Base-by-base conservation (phyloP, 257 asterid genomes). In the Mitragyna speciosa region DNA sequence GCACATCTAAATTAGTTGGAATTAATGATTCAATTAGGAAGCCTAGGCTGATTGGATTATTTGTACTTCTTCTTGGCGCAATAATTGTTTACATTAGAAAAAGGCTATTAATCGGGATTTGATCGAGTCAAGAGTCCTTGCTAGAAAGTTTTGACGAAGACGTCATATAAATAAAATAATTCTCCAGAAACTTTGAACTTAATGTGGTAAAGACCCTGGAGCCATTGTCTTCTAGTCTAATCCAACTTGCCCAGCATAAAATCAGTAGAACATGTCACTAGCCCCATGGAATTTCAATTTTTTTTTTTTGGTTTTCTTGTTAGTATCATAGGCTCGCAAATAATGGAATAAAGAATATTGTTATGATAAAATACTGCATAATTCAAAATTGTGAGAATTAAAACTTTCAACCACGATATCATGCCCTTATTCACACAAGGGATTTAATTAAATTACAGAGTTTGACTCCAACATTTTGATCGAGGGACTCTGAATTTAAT, bases 61-160 rank as follows among this genome's bases (percentile, higher is more conserved):
- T 54, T 54, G 61, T 48, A 54, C 9, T 17, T 54, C 9, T 54
- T 17, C 1, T 54, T 54, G 61, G 63, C n/a, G 63, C 63, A 54
- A 54, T 54, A 54, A 19, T 54, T 19, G 26, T 54, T 54, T 19
- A 3, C 7, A 19, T 2, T 19, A 54, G 63, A 19, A 5, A 24
- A 30, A 31, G 68, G 22, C 58, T 12, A 24, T 61, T 31, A 54
- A 54, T 52, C 31, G 3, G 67, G 14, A 51, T 56, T 30, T 33
- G 78, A 73, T 54, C 22, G 59, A 61, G 77, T 52, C 77, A 52
- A 73, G 56, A 43, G 69, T 74, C 12, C 64, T 8, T 74, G 68
- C 17, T 22, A 36, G 41, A 49, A 39, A 59, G 36, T 24, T 75
- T 41, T 75, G 78, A 75, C 70, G 54, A 41, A 58, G 51, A 58